Evolutionary conservation across 2,329 filamentous ascomycete species (phyloP).

Genomic region (Xylaria digitata): DNA sequence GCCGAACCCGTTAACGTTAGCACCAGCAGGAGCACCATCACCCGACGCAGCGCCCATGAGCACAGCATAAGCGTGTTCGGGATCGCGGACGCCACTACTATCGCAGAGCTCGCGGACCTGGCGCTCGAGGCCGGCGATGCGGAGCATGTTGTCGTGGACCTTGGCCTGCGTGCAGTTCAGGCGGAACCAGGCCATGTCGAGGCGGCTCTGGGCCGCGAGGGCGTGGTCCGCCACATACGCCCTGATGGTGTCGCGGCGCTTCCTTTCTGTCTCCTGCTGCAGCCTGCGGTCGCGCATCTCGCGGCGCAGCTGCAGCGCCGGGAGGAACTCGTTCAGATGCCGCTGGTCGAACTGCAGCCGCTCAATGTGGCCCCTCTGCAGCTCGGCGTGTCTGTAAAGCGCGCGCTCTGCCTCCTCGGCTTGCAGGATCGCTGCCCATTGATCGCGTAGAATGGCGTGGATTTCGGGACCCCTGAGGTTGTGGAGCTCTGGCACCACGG

Average conservation of each 20-base stretch:
- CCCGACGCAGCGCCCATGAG: conserved; percentile 24
- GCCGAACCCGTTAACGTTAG: neutral
- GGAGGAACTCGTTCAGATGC: conserved; percentile 20
- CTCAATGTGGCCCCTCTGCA: conserved; percentile 28
- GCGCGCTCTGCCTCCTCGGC: conserved; percentile 21
- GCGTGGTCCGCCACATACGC: conserved; percentile 30
- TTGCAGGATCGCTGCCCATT: conserved; percentile 25
- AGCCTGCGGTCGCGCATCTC: conserved; percentile 16
- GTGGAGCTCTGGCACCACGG: conserved; percentile 5
- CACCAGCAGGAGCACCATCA: neutral
- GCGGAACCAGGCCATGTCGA: conserved; percentile 29
- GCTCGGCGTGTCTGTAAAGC: conserved; percentile 22
- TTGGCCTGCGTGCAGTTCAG: conserved; percentile 9
- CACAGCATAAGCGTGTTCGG: conserved; percentile 27
- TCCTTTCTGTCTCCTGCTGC: neutral
- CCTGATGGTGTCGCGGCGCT: conserved; percentile 14
- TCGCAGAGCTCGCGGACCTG: conserved; percentile 27
- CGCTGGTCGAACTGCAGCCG: conserved; percentile 21
- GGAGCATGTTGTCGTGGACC: conserved; percentile 9
- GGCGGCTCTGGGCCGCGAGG: conserved; percentile 27
- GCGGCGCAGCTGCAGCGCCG: conserved; percentile 31
- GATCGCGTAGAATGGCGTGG: conserved; percentile 17
- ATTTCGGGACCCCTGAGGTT: conserved; percentile 7
- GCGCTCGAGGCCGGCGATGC: conserved; percentile 16
- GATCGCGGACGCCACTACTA: conserved; percentile 22